These are phyloP conservation scores for Solanum chilense DNA, from an alignment of 257 asterid genomes.

Conservation along the genomic window DNA sequence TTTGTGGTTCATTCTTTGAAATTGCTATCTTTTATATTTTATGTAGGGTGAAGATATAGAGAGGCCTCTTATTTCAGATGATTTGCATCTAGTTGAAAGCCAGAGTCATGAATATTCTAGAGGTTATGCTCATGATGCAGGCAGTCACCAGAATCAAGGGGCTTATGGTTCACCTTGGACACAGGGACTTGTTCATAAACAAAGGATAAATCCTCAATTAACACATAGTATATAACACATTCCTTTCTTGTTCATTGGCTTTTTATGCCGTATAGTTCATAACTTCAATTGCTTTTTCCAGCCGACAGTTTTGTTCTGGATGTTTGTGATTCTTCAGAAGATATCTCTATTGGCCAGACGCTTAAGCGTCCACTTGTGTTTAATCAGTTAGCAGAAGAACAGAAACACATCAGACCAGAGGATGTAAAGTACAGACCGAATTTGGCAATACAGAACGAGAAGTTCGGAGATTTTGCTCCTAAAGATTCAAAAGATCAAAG, in stretches of 20 bases:
- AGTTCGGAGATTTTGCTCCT: conserved; percentile 14
- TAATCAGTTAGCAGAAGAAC: conserved; percentile 16
- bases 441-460: conserved; percentile 12
- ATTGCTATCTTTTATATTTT: not conserved
- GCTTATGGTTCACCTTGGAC: conserved; percentile 29
- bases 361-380: conserved; percentile 21
- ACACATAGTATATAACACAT: conserved; percentile 39
- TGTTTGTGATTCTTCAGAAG: conserved; percentile 65
- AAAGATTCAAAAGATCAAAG: conserved; percentile 43
- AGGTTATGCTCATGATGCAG: conserved; percentile 24
- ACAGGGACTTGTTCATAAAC: conserved; percentile 35
- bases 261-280: not conserved
- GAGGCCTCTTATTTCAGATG: conserved; percentile 78
- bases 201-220: conserved; percentile 45
- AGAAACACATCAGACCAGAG: conserved; percentile 12
- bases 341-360: conserved; percentile 24
- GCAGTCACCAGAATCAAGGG: conserved; percentile 29
- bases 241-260: not conserved
- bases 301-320: conserved; percentile 88
- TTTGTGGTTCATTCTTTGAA: conserved; percentile 5
- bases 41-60: conserved; percentile 76
- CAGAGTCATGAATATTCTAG: conserved; percentile 32
- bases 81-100: conserved; percentile 30
- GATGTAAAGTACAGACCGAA: conserved; percentile 8
- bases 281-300: conserved; percentile 13